Base-by-base conservation (phyloP, 139 green algal species). In the Pedinophyceae sp. region DNA sequence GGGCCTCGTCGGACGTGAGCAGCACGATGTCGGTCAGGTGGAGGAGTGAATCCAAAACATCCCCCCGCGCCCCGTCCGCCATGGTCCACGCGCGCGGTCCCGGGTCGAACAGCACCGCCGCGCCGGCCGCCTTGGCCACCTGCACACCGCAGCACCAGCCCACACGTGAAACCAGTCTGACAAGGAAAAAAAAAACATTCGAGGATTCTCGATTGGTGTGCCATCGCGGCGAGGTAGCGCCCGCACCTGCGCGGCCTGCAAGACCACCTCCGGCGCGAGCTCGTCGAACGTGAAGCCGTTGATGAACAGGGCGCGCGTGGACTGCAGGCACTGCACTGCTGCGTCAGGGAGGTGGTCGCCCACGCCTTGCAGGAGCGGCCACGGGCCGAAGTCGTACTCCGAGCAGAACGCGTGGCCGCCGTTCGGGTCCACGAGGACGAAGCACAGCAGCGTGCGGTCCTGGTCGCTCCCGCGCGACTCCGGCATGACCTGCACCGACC, bases 221-320 rank as follows among this genome's bases (percentile, higher is more conserved):
- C n/a, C n/a, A n/a, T n/a, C n/a, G n/a, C n/a, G n/a, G n/a, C n/a
- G n/a, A n/a, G n/a, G n/a, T n/a, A n/a, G n/a, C n/a, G n/a, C n/a
- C n/a, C n/a, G n/a, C n/a, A n/a, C n/a, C n/a, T n/a, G n/a, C n/a
- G n/a, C 73, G 1, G 71, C 69, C 20, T 27, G 50, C 48, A 79
- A 43, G 27, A 94, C 73, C 30, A 83, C 49, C 18, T 63, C 51
- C 17, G 76, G 51, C 0, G 75, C 73, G 45, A 94, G 68, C 74
- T 98, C 90, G 61, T 98, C 89, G 66, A 96, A 94, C 1, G 77
- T 64, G 62, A 93, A 97, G 34, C 87, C 84, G 52, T 95, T 94
- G 26, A 85, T 48, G 27, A 79, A 82, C 4, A 89, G 16, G 3
- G 69, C 66, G 5, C 26, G 50, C 4, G 73, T 68, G 28, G 54